phyloP scores from a whole-genome alignment of 345 rosid species.

The Camelina laxa region DNA sequence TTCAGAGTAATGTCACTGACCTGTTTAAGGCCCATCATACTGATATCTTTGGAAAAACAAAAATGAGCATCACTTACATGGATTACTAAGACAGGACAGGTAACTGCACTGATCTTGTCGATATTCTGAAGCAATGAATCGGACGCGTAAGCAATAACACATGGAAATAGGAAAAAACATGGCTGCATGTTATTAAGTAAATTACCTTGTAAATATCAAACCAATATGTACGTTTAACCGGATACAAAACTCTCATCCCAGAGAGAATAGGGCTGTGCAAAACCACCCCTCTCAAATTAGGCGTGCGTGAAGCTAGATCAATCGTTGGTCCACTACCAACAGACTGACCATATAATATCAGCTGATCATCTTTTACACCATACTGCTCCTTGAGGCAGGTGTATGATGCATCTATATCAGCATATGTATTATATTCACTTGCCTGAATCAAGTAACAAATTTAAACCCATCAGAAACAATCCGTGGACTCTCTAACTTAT shows the following conservation, averaged over 20 bases:
- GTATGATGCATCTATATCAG: slow-evolving; percentile 87
- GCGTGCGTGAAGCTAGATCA: slow-evolving; percentile 85
- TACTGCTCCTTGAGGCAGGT: slow-evolving; percentile 84
- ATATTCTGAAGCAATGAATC: slow-evolving; percentile 64
- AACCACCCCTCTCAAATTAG: slow-evolving; percentile 84
- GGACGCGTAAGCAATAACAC: slow-evolving; percentile 1
- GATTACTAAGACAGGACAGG: slow-evolving; percentile 78
- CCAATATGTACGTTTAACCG: slow-evolving; percentile 94
- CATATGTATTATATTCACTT: slow-evolving; percentile 88
- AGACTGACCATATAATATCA: slow-evolving; percentile 94
- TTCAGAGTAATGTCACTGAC: neutral
- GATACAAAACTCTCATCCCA: slow-evolving; percentile 92
- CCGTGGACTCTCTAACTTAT: neutral
- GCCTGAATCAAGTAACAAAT: slow-evolving; percentile 64
- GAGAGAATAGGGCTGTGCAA: slow-evolving; percentile 96
- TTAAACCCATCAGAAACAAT: slow-evolving; percentile 22
- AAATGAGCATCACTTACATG: slow-evolving; percentile 97
- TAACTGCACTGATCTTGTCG: slow-evolving; percentile 83
- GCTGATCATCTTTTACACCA: slow-evolving; percentile 84
- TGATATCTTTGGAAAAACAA: neutral
- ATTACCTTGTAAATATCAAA: slow-evolving; percentile 96
- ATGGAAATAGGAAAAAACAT: slow-evolving; percentile 19
- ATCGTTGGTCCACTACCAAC: slow-evolving; percentile 98
- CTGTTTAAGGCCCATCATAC: neutral
- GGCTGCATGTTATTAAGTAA: neutral